Evolutionary conservation across 208 protist genomes (phyloP), one percentile per base, ranked within the genome.

Genomic region (Endotrypanum monterogeii): DNA sequence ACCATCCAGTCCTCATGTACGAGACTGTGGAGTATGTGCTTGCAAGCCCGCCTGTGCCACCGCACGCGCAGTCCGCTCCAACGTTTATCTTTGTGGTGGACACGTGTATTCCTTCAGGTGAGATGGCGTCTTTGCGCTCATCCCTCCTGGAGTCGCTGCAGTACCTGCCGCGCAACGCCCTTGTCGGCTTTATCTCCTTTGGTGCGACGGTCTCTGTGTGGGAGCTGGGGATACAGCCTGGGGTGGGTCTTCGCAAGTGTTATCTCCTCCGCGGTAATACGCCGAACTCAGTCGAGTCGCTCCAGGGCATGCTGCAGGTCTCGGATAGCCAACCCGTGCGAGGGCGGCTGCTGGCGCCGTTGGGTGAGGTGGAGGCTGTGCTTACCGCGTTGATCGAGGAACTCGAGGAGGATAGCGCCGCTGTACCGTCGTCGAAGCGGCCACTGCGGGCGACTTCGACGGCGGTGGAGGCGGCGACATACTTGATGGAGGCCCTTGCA

Each of bases 101-200:
- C 86, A 96, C 89, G 28, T 99, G 98, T 79, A 71, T 99, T 30
- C 86, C 76, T 16, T 63, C 79, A 2, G 95, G 98, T 37, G 98
- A 99, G 73, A 79, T 99, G 54, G 75, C 90, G 51, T 88, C 91
- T 11, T 83, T 99, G 23, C 98, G 97, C 67, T 88, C 92, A 50
- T 89, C 97, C 39, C 86, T 99, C 44, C 67, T 96, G 51, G 82
- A 93, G 80, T 96, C 86, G 11, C 85, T 99, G n/a, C 87, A 90
- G 58, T 88, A 98, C 48, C 80, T 99, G 30, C 99, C 99, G 9
- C 78, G 90, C 58, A 88, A 98, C 73, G 89, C 98, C 1, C 85
- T 98, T 20, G 94, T 99, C 28, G 99, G 98, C 23, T 84, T 99
- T 23, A 98, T 99, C 69, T 99, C 98, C 3, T 99, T 98, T 79